These are phyloP conservation scores for Sapria himalayana DNA, from an alignment of 345 rosid genomes.

Conservation along the genomic window DNA sequence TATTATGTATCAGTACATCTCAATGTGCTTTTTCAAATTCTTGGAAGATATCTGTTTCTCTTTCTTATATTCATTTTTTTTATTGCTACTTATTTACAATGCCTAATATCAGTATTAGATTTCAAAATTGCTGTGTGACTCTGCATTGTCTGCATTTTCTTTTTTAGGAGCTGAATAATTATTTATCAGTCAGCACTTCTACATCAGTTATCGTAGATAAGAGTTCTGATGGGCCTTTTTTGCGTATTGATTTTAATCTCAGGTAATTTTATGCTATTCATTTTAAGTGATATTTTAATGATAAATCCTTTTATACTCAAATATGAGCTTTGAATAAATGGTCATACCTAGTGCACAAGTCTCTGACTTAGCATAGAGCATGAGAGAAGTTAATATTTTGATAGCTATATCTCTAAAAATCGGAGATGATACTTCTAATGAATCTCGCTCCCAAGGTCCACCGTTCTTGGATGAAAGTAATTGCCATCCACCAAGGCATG, in stretches of 20 bases:
- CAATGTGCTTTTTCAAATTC: no score
- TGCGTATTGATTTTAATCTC: conserved; percentile 78
- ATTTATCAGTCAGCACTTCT: conserved; percentile 56
- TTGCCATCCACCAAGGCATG: no score
- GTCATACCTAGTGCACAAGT: no score
- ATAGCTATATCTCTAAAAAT: no score
- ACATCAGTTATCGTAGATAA: conserved; percentile 77
- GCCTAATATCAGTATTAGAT: neutral
- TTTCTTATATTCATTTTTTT: neutral
- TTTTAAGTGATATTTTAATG: neutral
- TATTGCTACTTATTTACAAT: neutral
- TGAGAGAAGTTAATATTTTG: no score
- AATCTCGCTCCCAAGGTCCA: no score
- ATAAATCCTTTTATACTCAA: no score
- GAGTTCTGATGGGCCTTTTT: conserved; percentile 79
- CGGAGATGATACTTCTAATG: no score
- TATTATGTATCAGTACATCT: no score
- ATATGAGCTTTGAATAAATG: no score
- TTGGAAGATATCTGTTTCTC: neutral
- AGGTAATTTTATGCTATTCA: conserved; percentile 23
- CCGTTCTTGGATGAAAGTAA: no score
- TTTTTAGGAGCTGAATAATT: conserved; percentile 62
- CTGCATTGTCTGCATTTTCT: neutral
- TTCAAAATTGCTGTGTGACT: neutral
- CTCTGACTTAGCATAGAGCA: no score